Evolutionary conservation across 495 filamentous ascomycete genomes (phyloP).

Genomic region (Penicillium bovifimosum): DNA sequence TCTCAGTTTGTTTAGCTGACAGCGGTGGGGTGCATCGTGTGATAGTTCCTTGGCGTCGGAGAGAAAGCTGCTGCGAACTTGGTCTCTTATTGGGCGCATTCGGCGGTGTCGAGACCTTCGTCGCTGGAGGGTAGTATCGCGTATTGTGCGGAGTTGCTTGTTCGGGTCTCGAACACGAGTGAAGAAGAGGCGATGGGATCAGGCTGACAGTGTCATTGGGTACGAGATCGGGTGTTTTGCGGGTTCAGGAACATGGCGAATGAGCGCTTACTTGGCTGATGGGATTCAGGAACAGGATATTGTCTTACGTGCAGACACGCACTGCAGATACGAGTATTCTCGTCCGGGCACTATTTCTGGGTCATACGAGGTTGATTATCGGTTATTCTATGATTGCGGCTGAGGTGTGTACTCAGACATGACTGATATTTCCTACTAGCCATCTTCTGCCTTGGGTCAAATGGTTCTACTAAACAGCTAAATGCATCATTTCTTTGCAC

Average conservation of each 20-base stretch:
- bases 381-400: too few species aligned
- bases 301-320: constrained; percentile 1
- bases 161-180: not conserved
- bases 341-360: not conserved
- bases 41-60: constrained; percentile 6
- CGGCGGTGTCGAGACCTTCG: not conserved
- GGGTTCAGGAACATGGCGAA: constrained; percentile 19
- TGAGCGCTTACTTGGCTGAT: constrained; percentile 1
- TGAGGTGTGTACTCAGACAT: too few species aligned
- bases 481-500: too few species aligned
- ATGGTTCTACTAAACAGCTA: too few species aligned
- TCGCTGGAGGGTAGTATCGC: not conserved
- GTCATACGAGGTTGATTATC: not conserved
- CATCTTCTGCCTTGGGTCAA: too few species aligned
- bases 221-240: not conserved
- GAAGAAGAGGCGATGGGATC: not conserved
- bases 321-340: constrained; percentile 10
- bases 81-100: not conserved
- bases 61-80: not conserved
- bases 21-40: constrained; percentile 8
- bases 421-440: too few species aligned
- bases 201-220: not conserved
- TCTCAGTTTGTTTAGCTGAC: not conserved
- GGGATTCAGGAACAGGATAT: not conserved
- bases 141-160: not conserved